Percentiles rank a stretch among this genome's conserved stretches.
These are phyloP conservation scores for Teunomyces kruisii DNA, from an alignment of 805 yeast genomes.

Conservation along the genomic window DNA sequence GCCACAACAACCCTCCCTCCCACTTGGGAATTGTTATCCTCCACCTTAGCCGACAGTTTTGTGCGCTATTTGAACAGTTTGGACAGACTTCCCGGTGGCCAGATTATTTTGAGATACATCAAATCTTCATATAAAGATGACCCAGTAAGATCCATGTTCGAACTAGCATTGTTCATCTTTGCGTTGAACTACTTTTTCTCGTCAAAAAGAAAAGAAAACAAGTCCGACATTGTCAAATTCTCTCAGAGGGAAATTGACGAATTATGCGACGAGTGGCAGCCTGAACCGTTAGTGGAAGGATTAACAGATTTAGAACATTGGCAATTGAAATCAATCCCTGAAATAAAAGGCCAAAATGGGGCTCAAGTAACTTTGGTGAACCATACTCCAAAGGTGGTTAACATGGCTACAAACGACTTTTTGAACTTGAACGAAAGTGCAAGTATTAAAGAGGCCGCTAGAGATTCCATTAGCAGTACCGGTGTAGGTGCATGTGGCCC, in stretches of 20 bases:
- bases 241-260: conserved; percentile 71
- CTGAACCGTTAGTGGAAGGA: conserved; percentile 73
- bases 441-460: conserved; percentile 52
- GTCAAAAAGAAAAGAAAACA: conserved; percentile 72
- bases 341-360: conserved; percentile 55
- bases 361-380: conserved; percentile 32
- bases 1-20: conserved; percentile 34
- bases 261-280: conserved; percentile 87
- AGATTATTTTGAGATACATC: conserved; percentile 65
- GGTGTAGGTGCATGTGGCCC: conserved; percentile 99
- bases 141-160: conserved; percentile 86
- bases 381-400: conserved; percentile 42
- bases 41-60: conserved; percentile 33
- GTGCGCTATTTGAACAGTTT: conserved; percentile 35
- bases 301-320: conserved; percentile 53
- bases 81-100: conserved; percentile 55
- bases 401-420: conserved; percentile 72
- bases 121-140: conserved; percentile 87
- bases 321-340: conserved; percentile 65
- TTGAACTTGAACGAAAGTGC: conserved; percentile 56
- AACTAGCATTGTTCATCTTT: conserved; percentile 70
- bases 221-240: conserved; percentile 65
- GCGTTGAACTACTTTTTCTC: conserved; percentile 83
- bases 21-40: conserved; percentile 34
- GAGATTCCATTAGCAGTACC: conserved; percentile 56